Evolutionary conservation across 495 filamentous ascomycete species (phyloP).

Genomic region (Neurospora sp.): DNA sequence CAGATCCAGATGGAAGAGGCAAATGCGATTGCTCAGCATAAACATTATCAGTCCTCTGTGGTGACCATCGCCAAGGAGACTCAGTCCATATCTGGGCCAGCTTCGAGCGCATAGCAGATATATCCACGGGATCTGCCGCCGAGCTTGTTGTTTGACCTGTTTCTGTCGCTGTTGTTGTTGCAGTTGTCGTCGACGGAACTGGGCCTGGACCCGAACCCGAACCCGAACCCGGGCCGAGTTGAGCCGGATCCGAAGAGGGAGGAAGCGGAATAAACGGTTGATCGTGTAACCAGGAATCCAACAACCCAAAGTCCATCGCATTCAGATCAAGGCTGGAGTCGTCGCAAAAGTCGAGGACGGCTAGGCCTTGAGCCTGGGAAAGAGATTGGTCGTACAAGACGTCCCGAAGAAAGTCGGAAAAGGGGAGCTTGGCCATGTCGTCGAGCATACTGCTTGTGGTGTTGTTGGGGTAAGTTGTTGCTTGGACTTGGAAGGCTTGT

Average conservation of each 20-base stretch:
- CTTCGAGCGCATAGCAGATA: conserved; percentile 21
- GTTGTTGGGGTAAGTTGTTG: conserved; percentile 7
- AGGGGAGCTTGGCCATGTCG: conserved; percentile 17
- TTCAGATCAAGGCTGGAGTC: conserved; percentile 48
- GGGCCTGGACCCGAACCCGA: background rate
- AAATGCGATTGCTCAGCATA: conserved; percentile 46
- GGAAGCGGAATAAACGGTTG: background rate
- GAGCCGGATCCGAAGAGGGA: background rate
- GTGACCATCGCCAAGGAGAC: conserved; percentile 47
- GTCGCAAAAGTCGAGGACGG: conserved; percentile 38
- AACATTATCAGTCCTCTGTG: conserved; percentile 37
- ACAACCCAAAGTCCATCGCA: conserved; percentile 48
- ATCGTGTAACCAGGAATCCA: conserved; percentile 36
- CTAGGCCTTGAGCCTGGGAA: conserved; percentile 25
- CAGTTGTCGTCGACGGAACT: background rate
- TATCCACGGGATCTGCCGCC: conserved; percentile 22
- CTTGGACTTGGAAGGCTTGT: background rate
- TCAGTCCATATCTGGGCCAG: conserved; percentile 29
- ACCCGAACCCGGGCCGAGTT: background rate
- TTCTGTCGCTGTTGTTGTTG: background rate
- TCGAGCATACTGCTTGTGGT: background rate
- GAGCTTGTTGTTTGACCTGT: conserved; percentile 3
- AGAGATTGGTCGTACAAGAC: conserved; percentile 24
- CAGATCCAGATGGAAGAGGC: conserved; percentile 20
- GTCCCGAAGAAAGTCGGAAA: conserved; percentile 27